These are phyloP conservation scores for Quercus tomentella DNA, from an alignment of 331 rosid genomes.

Conservation along the genomic window DNA sequence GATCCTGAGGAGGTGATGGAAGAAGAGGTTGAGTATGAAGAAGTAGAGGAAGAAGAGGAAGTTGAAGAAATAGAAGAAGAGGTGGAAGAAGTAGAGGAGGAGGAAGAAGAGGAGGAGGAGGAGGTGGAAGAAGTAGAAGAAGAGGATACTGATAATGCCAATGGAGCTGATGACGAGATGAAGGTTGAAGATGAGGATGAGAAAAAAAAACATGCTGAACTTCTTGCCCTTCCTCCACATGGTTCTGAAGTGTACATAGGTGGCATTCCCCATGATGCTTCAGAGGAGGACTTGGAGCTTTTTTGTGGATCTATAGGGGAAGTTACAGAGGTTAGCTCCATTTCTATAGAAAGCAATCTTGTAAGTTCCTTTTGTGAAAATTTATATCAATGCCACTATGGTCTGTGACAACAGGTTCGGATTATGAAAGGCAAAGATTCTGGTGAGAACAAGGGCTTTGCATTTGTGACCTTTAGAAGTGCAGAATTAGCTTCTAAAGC, in stretches of 20 bases:
- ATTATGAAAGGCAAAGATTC: slow-evolving; percentile 84
- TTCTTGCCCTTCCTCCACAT: slow-evolving; percentile 96
- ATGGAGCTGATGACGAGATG: slow-evolving; percentile 34
- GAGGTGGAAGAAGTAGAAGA: slow-evolving; percentile 64
- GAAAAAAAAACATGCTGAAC: slow-evolving; percentile 67
- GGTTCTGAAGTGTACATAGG: slow-evolving; percentile 97
- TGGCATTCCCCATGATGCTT: slow-evolving; percentile 73
- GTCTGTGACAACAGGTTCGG: slow-evolving; percentile 65
- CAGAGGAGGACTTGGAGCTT: slow-evolving; percentile 59
- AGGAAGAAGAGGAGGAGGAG: slow-evolving; percentile 58
- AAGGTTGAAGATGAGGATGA: slow-evolving; percentile 51
- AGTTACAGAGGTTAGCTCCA: slow-evolving; percentile 60
- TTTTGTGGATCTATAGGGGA: slow-evolving; percentile 80
- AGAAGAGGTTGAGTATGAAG: slow-evolving; percentile 72
- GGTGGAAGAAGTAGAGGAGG: slow-evolving; percentile 52
- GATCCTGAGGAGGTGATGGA: slow-evolving; percentile 48
- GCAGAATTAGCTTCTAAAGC: slow-evolving; percentile 87
- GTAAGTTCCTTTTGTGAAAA: neutral
- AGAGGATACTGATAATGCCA: slow-evolving; percentile 25
- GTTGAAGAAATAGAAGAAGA: slow-evolving; percentile 47
- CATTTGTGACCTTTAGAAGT: slow-evolving; percentile 77
- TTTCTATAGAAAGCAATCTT: slow-evolving; percentile 7
- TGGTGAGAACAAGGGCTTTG: slow-evolving; percentile 74
- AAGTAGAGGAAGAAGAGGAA: slow-evolving; percentile 53
- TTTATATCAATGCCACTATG: slow-evolving; percentile 10